A percentile compares a stretch with the other conserved stretches of the same genome.
phyloP scores from a whole-genome alignment of 305 asterid species.

The Fraxinus nigra region DNA sequence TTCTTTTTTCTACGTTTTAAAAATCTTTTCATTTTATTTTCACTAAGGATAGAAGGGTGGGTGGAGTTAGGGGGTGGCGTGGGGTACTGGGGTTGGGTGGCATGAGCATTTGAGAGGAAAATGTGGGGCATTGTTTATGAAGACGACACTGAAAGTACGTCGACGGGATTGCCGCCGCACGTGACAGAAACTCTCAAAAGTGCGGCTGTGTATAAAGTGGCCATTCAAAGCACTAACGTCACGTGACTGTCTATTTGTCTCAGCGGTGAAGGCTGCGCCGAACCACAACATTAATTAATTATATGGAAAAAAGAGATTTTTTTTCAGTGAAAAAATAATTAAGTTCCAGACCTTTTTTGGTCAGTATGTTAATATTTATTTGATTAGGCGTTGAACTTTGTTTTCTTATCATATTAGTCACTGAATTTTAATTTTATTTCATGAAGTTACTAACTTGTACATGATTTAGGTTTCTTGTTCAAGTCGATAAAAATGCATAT shows the following conservation, averaged over 20 bases:
- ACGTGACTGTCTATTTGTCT: neutral
- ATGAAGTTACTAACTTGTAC: too few relatives aligned
- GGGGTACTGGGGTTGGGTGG: neutral
- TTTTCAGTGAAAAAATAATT: too few relatives aligned
- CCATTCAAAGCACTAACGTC: neutral
- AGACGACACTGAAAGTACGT: neutral
- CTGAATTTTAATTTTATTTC: neutral
- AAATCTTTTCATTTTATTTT: too few relatives aligned
- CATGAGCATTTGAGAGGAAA: neutral
- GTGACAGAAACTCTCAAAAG: slow-evolving; percentile 12
- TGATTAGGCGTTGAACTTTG: neutral
- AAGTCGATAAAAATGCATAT: too few relatives aligned
- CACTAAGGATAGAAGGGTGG: neutral
- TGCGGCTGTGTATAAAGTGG: neutral
- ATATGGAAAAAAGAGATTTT: neutral
- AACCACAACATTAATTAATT: neutral
- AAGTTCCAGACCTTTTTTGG: neutral
- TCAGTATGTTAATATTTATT: neutral
- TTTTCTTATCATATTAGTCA: neutral
- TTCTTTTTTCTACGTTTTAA: too few relatives aligned
- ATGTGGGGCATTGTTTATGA: neutral
- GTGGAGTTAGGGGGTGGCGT: neutral
- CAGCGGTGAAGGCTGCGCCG: neutral
- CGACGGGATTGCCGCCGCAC: neutral
- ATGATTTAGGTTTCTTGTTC: too few relatives aligned